phyloP scores from a whole-genome alignment of 805 yeast genomes.

The Candida palmyrensis region DNA sequence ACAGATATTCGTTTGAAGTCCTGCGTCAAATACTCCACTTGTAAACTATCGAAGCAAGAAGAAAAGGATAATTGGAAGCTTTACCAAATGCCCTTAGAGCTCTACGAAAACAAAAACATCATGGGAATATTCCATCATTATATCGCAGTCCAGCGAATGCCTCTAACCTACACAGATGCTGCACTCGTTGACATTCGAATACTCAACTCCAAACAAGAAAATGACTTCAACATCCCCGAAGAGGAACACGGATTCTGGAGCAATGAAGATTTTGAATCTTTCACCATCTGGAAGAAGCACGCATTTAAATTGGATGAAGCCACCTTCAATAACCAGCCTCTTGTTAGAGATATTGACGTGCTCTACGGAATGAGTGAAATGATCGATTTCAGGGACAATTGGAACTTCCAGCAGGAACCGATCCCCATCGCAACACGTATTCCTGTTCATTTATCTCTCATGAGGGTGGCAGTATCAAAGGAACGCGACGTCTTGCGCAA shows the following conservation, averaged over 20 bases:
- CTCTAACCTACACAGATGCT: neutral
- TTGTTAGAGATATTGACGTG: slow-evolving; percentile 22
- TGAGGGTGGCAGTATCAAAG: slow-evolving; percentile 13
- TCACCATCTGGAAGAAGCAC: slow-evolving; percentile 4
- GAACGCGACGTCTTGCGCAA: slow-evolving; percentile 8
- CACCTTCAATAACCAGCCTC: slow-evolving; percentile 5
- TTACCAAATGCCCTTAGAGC: neutral
- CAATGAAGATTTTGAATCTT: neutral
- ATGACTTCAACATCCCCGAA: too few species aligned
- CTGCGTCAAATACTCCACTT: slow-evolving; percentile 4
- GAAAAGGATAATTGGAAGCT: slow-evolving; percentile 3
- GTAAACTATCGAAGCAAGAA: slow-evolving; percentile 4
- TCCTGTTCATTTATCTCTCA: slow-evolving; percentile 16
- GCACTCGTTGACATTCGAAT: slow-evolving; percentile 3
- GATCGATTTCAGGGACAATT: slow-evolving; percentile 19
- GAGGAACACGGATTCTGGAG: too few species aligned
- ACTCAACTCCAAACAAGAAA: too few species aligned
- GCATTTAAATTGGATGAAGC: slow-evolving; percentile 1
- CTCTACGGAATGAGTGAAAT: slow-evolving; percentile 27
- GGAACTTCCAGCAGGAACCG: slow-evolving; percentile 13
- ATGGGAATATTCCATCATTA: slow-evolving; percentile 3
- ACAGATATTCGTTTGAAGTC: slow-evolving; percentile 5
- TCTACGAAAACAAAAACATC: slow-evolving; percentile 1
- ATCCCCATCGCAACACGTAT: slow-evolving; percentile 12
- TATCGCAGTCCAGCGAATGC: slow-evolving; percentile 1